Evolutionary conservation across 352 stramenopile species (phyloP), one percentile per base, ranked within the genome.

Genomic region (Paralagenidium karlingii): DNA sequence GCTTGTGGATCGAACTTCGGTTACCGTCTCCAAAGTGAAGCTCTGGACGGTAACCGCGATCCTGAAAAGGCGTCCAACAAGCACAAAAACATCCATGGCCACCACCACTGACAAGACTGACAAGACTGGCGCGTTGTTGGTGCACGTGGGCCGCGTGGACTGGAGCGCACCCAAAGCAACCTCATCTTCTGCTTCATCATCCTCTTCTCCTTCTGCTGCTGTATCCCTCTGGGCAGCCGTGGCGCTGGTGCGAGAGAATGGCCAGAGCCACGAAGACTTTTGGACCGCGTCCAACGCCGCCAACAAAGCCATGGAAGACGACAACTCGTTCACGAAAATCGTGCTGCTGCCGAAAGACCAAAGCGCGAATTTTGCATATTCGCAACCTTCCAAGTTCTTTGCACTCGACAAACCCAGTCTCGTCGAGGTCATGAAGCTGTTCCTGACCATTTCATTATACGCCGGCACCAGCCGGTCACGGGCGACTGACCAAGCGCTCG

Each of bases 221-320:
- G n/a, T n/a, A n/a, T n/a, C n/a, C n/a, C n/a, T 78, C 15, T 82
- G 63, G 65, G 40, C 28, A 12, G 53, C 43, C 21, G 58, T 82
- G 40, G 43, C 68, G 44, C 26, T 81, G 8, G 55, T 69, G 12
- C 15, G 50, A 22, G 40, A 40, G 15, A 34, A 24, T 3, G 53
- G 55, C 24, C 42, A 47, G 34, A 44, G 56, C 0, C 45, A 71
- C 15, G 55, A 74, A 24, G 33, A 47, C 28, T 47, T 79, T 10
- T 83, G 69, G 69, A 81, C 81, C 46, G 13, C 44, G 3, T 27
- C 19, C n/a, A n/a, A n/a, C n/a, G n/a, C n/a, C n/a, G n/a, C n/a
- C n/a, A n/a, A n/a, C n/a, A n/a, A n/a, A n/a, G n/a, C n/a, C n/a
- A n/a, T n/a, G 0, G 61, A 77, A 13, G 55, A 75, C 31, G 69